phyloP scores from a whole-genome alignment of 176 grass and related monocot species.

The Ampelocalamus luodianensis region DNA sequence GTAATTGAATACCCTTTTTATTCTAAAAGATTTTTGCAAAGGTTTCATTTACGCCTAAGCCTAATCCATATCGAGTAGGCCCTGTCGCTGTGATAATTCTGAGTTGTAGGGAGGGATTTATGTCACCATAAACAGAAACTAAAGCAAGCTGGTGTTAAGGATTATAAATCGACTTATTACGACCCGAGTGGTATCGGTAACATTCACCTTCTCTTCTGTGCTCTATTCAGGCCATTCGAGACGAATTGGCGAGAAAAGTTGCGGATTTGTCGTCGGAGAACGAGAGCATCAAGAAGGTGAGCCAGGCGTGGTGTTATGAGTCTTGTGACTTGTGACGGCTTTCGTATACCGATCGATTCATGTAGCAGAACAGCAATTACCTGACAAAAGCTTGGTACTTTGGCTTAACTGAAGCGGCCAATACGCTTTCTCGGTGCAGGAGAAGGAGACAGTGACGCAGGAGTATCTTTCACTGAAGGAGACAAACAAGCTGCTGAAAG shows the following conservation, averaged over 20 bases:
- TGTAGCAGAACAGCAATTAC: neutral
- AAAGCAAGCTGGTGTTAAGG: too few species aligned
- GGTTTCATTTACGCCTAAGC: too few species aligned
- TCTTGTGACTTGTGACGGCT: too few species aligned
- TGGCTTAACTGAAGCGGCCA: neutral
- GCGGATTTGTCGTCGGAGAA: conserved; percentile 59
- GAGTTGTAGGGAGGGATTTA: too few species aligned
- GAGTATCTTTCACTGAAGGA: conserved; percentile 64
- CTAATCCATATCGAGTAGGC: too few species aligned
- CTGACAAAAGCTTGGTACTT: neutral
- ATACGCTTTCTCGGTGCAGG: conserved; percentile 33
- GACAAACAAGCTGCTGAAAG: conserved; percentile 66
- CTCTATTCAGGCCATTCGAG: conserved; percentile 53
- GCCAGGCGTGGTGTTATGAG: neutral
- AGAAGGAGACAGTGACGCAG: conserved; percentile 59
- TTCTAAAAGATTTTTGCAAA: too few species aligned
- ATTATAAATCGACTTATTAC: too few species aligned
- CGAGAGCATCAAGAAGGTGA: conserved; percentile 67
- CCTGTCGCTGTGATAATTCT: too few species aligned
- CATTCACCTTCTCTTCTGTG: neutral
- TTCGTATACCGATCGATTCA: neutral
- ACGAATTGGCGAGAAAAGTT: conserved; percentile 64
- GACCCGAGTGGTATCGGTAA: too few species aligned
- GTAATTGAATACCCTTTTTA: too few species aligned
- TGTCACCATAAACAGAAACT: too few species aligned